These are phyloP conservation scores for Tuber indicum DNA, from an alignment of 495 filamentous ascomycete genomes.

Conservation along the genomic window DNA sequence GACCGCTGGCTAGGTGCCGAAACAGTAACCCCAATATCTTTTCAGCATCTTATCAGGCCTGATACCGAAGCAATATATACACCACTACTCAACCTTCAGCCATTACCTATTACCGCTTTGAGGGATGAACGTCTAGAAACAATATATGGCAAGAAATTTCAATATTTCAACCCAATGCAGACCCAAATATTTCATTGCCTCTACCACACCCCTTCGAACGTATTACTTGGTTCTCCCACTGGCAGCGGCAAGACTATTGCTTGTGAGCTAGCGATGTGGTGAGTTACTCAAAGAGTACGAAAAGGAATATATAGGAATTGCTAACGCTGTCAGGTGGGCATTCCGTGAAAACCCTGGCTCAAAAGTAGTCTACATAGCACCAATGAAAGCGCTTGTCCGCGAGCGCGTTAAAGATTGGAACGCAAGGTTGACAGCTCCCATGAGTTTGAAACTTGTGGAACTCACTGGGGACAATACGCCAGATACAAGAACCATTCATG, in stretches of 20 bases:
- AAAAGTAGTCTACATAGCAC: slow-evolving; percentile 98
- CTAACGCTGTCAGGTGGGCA: slow-evolving; percentile 54
- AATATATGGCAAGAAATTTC: slow-evolving; percentile 78
- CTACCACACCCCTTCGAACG: slow-evolving; percentile 85
- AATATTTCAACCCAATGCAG: slow-evolving; percentile 98
- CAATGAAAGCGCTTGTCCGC: slow-evolving; percentile 97
- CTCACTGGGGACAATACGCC: slow-evolving; percentile 97
- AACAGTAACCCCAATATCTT: slow-evolving; percentile 87
- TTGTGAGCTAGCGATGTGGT: slow-evolving; percentile 96
- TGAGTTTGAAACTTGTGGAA: slow-evolving; percentile 89
- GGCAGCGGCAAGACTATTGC: slow-evolving; percentile 97
- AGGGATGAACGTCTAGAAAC: slow-evolving; percentile 83
- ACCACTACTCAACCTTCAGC: slow-evolving; percentile 84
- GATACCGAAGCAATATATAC: slow-evolving; percentile 98
- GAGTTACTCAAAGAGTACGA: not conserved
- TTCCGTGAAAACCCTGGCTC: slow-evolving; percentile 92
- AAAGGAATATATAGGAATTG: not conserved
- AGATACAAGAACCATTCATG: slow-evolving; percentile 85
- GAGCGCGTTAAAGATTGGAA: slow-evolving; percentile 96
- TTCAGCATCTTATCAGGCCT: slow-evolving; percentile 93
- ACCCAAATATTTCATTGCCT: slow-evolving; percentile 95
- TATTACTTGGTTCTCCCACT: slow-evolving; percentile 92
- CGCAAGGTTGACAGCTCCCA: slow-evolving; percentile 68
- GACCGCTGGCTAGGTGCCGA: slow-evolving; percentile 98
- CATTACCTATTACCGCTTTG: slow-evolving; percentile 77